These are phyloP conservation scores for Botryosphaeria dothidea DNA, from an alignment of 2,329 filamentous ascomycete species.

Conservation along the genomic window DNA sequence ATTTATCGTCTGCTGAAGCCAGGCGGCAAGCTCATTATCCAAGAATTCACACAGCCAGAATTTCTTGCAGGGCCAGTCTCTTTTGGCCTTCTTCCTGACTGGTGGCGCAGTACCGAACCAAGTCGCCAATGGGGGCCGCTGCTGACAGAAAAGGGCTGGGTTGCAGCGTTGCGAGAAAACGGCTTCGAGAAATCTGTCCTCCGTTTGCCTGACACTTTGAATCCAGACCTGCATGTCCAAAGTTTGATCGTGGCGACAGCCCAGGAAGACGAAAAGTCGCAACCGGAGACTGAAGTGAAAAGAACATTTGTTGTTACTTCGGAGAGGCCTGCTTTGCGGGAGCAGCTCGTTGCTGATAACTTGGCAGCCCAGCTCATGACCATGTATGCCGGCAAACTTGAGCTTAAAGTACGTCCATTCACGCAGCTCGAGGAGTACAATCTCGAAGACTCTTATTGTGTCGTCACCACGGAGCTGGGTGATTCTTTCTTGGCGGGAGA, in stretches of 20 bases:
- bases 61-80: background rate
- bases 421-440: background rate
- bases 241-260: slow-evolving; percentile 5
- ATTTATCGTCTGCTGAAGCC: slow-evolving; percentile 31
- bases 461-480: background rate
- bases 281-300: background rate
- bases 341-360: slow-evolving; percentile 12
- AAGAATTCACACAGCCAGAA: slow-evolving; percentile 14
- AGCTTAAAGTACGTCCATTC: slow-evolving; percentile 1
- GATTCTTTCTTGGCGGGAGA: background rate
- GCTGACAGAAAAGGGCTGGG: slow-evolving; percentile 4
- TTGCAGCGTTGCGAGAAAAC: background rate
- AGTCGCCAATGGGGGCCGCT: slow-evolving; percentile 1
- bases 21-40: slow-evolving; percentile 45
- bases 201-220: slow-evolving; percentile 1
- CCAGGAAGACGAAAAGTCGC: background rate
- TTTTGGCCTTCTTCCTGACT: slow-evolving; percentile 12
- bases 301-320: slow-evolving; percentile 11
- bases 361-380: slow-evolving; percentile 13
- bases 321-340: background rate
- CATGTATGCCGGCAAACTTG: slow-evolving; percentile 21
- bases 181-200: slow-evolving; percentile 3
- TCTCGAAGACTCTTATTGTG: background rate
- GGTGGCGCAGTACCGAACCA: slow-evolving; percentile 21
- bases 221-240: slow-evolving; percentile 2